Evolutionary conservation across 352 stramenopile genomes (phyloP).

Genomic region (Aphanomyces euteiches): DNA sequence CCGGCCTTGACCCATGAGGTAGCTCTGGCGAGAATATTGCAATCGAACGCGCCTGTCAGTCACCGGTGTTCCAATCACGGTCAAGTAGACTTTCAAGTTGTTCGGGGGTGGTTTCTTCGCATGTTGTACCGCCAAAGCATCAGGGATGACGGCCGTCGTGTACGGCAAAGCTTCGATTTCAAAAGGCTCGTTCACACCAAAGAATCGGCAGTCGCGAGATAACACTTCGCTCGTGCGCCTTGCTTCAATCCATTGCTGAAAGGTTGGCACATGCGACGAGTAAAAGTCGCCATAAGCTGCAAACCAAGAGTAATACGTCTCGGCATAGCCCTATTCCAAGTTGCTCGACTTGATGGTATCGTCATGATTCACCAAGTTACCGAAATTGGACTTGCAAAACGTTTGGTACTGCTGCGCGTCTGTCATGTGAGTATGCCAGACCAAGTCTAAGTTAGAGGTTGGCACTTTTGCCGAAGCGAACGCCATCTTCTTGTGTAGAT

Average conservation of each 20-base stretch:
- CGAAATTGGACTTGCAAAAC: constrained; percentile 3
- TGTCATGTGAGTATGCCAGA: constrained; percentile 23
- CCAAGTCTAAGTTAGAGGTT: constrained; percentile 26
- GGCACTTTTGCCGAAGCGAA: not conserved
- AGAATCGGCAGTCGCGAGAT: constrained; percentile 3
- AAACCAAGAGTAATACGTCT: constrained; percentile 14
- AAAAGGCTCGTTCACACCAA: constrained; percentile 3
- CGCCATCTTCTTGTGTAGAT: constrained; percentile 5
- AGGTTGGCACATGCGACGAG: constrained; percentile 17
- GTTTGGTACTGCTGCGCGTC: not conserved
- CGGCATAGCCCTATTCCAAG: constrained; percentile 10
- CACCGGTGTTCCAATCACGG: constrained; percentile 10
- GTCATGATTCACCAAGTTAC: constrained; percentile 15
- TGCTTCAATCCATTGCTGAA: not conserved
- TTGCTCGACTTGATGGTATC: constrained; percentile 22
- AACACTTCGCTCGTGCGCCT: too few relatives aligned
- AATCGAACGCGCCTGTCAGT: constrained; percentile 1
- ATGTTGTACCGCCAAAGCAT: not conserved
- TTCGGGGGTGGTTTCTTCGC: not conserved
- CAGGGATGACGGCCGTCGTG: not conserved
- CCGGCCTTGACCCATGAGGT: not conserved
- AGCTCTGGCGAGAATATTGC: not conserved
- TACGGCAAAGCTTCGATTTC: not conserved
- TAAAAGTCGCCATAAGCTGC: constrained; percentile 7
- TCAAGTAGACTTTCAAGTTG: not conserved